phyloP scores from a whole-genome alignment of 176 grass and related monocot species.

The Oryza rufipogon region DNA sequence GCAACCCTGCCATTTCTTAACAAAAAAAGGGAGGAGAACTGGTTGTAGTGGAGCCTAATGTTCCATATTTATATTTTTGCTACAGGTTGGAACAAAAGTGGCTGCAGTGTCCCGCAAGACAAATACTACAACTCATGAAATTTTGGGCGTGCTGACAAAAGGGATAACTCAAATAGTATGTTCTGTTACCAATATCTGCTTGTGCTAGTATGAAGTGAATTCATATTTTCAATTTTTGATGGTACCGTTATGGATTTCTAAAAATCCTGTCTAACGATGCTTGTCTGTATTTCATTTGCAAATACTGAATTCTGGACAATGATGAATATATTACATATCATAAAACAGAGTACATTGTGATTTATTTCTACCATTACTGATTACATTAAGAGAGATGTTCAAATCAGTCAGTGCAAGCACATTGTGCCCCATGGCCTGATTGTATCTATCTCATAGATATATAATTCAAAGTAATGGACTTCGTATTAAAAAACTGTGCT shows the following conservation, averaged over 20 bases:
- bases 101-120: constrained; percentile 95
- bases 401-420: not conserved
- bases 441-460: not conserved
- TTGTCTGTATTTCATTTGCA: not conserved
- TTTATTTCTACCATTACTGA: constrained; percentile 14
- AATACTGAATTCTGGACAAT: constrained; percentile 31
- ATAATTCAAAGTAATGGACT: not conserved
- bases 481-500: not conserved
- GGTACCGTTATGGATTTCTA: not conserved
- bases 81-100: constrained; percentile 92
- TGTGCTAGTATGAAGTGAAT: constrained; percentile 21
- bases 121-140: constrained; percentile 95
- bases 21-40: not conserved
- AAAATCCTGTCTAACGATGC: not conserved
- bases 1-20: not conserved
- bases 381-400: not conserved
- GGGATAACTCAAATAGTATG: constrained; percentile 94
- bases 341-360: constrained; percentile 2
- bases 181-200: constrained; percentile 17
- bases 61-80: constrained; percentile 21
- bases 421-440: constrained; percentile 20
- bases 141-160: constrained; percentile 92
- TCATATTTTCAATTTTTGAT: constrained; percentile 18
- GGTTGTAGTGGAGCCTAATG: constrained; percentile 8
- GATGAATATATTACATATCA: not conserved